Evolutionary conservation across 164 flowering plant genomes (phyloP), one percentile per base, ranked within the genome.

Genomic region (Annona cherimola): DNA sequence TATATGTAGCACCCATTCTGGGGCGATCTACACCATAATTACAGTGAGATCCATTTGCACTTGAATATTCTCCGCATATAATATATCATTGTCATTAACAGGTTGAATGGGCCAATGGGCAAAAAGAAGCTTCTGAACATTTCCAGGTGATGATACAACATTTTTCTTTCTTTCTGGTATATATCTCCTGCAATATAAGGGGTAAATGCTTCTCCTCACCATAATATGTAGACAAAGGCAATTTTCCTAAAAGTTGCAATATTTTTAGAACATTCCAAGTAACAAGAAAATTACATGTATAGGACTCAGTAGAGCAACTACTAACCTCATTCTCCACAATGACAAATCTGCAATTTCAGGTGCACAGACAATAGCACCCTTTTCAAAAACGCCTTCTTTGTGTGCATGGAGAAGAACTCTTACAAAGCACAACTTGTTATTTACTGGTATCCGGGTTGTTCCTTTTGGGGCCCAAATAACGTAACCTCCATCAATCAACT

Each of bases 291-390:
- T 9, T 18, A 61, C 35, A 18, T 2, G 35, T 63, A 64, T 63
- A 63, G 20, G 39, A n/a, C 18, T 70, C 55, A 42, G 26, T 55
- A 35, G 65, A 63, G 54, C 26, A 26, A 26, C 35, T 74, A 71
- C 73, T 45, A 42, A 91, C 98, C 96, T 86, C 71, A 87, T 83
- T 72, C 74, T 82, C 88, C 81, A 87, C 18, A 77, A 67, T 18
- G 75, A 70, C 68, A 93, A 69, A 79, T 95, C 99, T 45, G 79
- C n/a, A 35, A 69, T 79, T 64, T 2, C 71, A 60, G 98, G 98
- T 41, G 96, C 98, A 85, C 93, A 90, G 50, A 95, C 82, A 70
- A 90, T 82, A 44, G 92, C 94, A 68, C 98, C 97, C 70, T 91
- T 92, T 72, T 95, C 98, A 75, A 93, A 88, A 73, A 69, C 76